Conservation (phyloP, 768 basidiomycete species). For the Calocera cornea region DNA sequence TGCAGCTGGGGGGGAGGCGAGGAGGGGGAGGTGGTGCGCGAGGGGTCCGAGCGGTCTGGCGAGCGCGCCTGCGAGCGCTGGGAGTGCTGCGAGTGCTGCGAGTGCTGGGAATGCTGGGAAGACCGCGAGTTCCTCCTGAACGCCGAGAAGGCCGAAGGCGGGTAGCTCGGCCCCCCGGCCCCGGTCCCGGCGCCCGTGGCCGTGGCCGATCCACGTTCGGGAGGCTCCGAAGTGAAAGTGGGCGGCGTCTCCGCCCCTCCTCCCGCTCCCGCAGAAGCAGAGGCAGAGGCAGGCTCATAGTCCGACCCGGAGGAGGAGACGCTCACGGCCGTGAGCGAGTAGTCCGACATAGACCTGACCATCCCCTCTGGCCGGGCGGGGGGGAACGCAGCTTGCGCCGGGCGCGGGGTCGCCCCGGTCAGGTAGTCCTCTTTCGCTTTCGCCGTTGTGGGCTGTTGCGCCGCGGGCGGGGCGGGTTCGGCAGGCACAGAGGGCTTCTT, state of each 20-base stretch:
- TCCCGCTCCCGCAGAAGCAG: background rate
- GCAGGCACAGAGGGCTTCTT: constrained; percentile 29
- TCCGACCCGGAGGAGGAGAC: background rate
- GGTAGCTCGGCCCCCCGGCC: background rate
- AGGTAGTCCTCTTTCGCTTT: constrained; percentile 5
- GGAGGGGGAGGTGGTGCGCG: background rate
- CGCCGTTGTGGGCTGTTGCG: constrained; percentile 44
- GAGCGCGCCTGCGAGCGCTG: background rate
- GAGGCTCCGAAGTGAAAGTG: background rate
- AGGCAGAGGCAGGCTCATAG: background rate
- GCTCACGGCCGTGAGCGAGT: background rate
- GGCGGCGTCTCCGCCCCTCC: background rate
- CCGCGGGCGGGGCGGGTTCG: constrained; percentile 48
- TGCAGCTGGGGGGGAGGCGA: too few relatives aligned
- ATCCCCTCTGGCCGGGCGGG: background rate
- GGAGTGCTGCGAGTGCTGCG: background rate
- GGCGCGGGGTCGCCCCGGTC: background rate
- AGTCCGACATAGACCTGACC: background rate
- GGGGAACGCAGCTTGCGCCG: background rate
- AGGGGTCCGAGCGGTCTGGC: background rate
- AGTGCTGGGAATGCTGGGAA: background rate
- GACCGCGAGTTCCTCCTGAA: background rate
- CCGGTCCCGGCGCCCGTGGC: too few relatives aligned
- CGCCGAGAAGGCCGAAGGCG: background rate
- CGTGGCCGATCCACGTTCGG: too few relatives aligned